Evolutionary conservation across 768 basidiomycete species (phyloP).

Genomic region (Hydnomerulius pinastri): DNA sequence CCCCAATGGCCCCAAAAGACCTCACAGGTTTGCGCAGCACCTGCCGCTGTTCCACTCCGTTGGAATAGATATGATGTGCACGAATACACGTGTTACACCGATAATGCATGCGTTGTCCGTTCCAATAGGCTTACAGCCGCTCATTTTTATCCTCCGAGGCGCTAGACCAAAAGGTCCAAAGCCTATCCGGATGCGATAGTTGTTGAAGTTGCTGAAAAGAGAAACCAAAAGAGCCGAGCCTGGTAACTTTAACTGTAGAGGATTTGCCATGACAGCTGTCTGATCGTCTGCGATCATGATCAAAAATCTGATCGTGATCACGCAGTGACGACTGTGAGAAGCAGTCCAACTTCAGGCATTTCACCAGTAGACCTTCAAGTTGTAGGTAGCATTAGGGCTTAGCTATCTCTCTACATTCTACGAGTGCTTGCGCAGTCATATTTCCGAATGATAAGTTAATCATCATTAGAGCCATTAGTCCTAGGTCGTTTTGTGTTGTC

Average conservation of each 20-base stretch:
- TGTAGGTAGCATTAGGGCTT: no score
- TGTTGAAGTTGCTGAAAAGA: conserved; percentile 1
- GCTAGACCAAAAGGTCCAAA: background rate
- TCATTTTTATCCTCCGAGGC: conserved; percentile 18
- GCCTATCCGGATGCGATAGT: background rate
- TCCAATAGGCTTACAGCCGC: no score
- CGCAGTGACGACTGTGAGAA: conserved; percentile 11
- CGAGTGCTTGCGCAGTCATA: no score
- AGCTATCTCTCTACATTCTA: no score
- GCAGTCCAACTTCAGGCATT: background rate
- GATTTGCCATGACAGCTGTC: conserved; percentile 24
- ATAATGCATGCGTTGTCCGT: no score
- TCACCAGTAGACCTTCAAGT: conserved; percentile 2
- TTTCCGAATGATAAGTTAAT: background rate
- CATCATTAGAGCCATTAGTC: conserved; percentile 20
- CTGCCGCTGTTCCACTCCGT: conserved; percentile 21
- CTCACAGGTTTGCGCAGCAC: background rate
- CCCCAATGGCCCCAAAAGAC: background rate
- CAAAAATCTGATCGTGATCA: conserved; percentile 26
- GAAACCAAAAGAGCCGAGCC: conserved; percentile 4
- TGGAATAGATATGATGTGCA: conserved; percentile 5
- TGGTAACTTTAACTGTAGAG: conserved; percentile 11
- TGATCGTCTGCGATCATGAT: conserved; percentile 39
- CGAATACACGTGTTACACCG: conserved; percentile 20
- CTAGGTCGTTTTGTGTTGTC: conserved; percentile 25